phyloP scores from a whole-genome alignment of 768 basidiomycete species.

The Pholiota conissans region DNA sequence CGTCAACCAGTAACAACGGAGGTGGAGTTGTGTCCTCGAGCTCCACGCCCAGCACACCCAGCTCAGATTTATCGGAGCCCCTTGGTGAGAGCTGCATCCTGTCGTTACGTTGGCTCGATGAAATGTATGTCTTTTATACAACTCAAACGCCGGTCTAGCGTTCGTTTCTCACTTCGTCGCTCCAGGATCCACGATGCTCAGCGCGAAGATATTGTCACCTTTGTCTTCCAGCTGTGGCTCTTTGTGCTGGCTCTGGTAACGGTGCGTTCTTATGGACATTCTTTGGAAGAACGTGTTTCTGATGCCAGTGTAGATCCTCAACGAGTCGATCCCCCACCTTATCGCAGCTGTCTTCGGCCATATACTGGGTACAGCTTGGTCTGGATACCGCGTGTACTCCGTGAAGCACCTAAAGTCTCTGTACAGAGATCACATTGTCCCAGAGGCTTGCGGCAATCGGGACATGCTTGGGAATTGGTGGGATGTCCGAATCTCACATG shows the following conservation, averaged over 20 bases:
- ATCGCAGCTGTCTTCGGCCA: constrained; percentile 47
- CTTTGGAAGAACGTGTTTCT: not conserved
- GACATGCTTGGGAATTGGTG: constrained; percentile 47
- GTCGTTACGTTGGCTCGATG: constrained; percentile 46
- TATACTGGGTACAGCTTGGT: constrained; percentile 47
- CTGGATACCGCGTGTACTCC: constrained; percentile 39
- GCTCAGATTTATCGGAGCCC: not conserved
- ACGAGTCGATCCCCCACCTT: constrained; percentile 53
- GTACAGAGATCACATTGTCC: constrained; percentile 36
- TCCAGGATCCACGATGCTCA: constrained; percentile 37
- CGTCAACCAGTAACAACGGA: not conserved
- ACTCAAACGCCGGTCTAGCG: not conserved
- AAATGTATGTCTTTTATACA: constrained; percentile 36
- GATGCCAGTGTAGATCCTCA: constrained; percentile 36
- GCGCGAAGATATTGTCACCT: constrained; percentile 48
- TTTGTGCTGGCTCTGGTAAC: constrained; percentile 45
- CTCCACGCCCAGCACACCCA: no score
- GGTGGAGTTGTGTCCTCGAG: not conserved
- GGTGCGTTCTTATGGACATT: constrained; percentile 27
- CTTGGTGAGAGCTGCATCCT: constrained; percentile 33
- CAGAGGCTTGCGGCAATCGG: constrained; percentile 36
- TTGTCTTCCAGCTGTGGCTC: constrained; percentile 49
- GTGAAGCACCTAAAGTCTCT: constrained; percentile 28
- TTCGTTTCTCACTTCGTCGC: not conserved
- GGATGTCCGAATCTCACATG: constrained; percentile 31